Base-by-base conservation (phyloP, 345 rosid genomes). In the Geranium brycei region DNA sequence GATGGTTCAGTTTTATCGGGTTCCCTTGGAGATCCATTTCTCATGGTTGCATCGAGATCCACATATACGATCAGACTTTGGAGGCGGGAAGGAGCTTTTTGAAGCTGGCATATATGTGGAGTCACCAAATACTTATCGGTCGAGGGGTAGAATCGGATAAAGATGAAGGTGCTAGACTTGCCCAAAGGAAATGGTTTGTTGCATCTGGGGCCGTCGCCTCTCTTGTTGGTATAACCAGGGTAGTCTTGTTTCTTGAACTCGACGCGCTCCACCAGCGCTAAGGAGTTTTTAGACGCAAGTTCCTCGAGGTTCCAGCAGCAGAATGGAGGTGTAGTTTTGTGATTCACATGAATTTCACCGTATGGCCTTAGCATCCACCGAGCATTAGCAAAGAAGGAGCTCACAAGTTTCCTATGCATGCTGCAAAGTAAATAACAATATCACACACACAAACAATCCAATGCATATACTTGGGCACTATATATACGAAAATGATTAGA, bases 291-390 rank as follows among this genome's bases (percentile, higher is more conserved):
- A 57, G 31, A 18, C n/a, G 86, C 89, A 17, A 85, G 84, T 67
- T 78, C 81, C 69, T 62, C 70, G 2, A 85, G 75, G 51, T 83
- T 76, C 91, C 89, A 87, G 47, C 31, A 2, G 72, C 70, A 73
- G 68, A 68, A 85, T 14, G 89, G 91, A 47, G 30, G 15, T 0
- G 66, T 68, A 18, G 77, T 82, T 75, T 82, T 85, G 75, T 87
- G 91, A 58, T 73, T 74, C 10, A 87, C 84, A 67, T 85, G 89
- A 12, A 83, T 62, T 77, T 87, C 77, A 15, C 87, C 87, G 7
- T 72, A 0, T 13, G 58, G 71, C 61, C 66, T 66, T 18, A 86
- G 68, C 82, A 84, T 76, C 19, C 23, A 62, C 38, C 77, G 75
- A 38, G 88, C 84, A 66, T 72, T 69, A 60, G 23, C 58, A 64